Evolutionary conservation across 441 rosid genomes (phyloP), one percentile per base, ranked within the genome.

Genomic region (Rhodomyrtus psidioides): DNA sequence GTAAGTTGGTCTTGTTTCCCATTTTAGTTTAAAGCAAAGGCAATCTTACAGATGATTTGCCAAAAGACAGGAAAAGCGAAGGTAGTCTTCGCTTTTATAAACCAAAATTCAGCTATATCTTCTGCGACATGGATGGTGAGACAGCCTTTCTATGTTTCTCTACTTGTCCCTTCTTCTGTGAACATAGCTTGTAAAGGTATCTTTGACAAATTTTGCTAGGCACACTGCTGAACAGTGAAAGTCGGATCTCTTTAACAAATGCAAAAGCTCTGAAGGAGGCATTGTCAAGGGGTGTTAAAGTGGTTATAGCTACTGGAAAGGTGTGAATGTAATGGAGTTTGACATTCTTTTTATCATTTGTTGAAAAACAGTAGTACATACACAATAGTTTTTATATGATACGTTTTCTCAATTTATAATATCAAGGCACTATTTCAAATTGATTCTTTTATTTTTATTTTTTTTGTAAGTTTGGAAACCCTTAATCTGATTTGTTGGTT

Each of bases 91-190:
- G 96, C 81, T 95, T 95, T 91, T 93, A 97, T 90, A 93, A 88
- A 89, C 98, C 99, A 74, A 97, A 97, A 84, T 96, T 95, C 94
- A 94, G 94, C 83, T 96, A 95, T 87, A 93, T 97, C 93, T 97
- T 97, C 92, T 97, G 97, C 62, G 99, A 97, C 88, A 94, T 96
- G 98, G 99, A 97, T 94, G 99, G 99, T 97, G 88, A 88, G 95
- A 75, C 84, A 87, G 53, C 83, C 83, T 62, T 88, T 76, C 86
- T 75, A 19, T 88, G 46, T 84, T 81, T 84, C 81, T 81, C 82
- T 28, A 42, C 30, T 87, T 86, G 86, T 49, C 54, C 59, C 82
- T 54, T 84, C 82, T 55, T 58, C 59, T 34, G 26, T 82, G 34
- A 65, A 34, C 24, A 24, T 56, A 55, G 19, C 62, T 30, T 83